Conservation (phyloP, 371 early-diverging fungal species). For the Mortierella sp. region DNA sequence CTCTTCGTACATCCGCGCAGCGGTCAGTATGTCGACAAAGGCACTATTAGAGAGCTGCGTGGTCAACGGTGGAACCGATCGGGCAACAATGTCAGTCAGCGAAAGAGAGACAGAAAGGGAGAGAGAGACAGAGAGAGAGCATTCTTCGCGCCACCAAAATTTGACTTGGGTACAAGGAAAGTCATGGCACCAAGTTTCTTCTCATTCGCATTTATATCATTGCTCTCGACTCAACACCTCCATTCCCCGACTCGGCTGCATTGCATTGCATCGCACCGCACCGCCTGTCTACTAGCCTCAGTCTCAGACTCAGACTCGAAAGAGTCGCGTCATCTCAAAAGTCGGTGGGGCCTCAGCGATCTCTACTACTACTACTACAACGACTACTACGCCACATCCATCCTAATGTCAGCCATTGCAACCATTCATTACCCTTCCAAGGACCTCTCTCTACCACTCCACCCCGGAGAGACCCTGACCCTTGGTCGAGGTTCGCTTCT, state of each 20-base stretch:
- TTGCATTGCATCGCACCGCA: too few species aligned
- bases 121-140: not conserved
- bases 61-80: too few species aligned
- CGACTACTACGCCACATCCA: not conserved
- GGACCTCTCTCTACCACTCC: conserved; percentile 14
- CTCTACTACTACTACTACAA: not conserved
- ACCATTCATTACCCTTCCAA: conserved; percentile 15
- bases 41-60: too few species aligned
- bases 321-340: too few species aligned
- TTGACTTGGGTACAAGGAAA: conserved; percentile 10
- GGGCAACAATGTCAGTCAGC: too few species aligned
- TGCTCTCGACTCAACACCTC: not conserved
- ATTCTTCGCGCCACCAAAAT: not conserved
- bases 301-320: too few species aligned
- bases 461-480: conserved; percentile 13
- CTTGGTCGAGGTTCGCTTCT: conserved; percentile 26
- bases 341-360: too few species aligned
- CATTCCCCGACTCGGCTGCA: not conserved
- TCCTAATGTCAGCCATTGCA: conserved; percentile 8
- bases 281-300: too few species aligned
- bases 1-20: too few species aligned
- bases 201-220: not conserved
- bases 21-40: too few species aligned
- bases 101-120: not conserved
- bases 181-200: not conserved